These are phyloP conservation scores for bread wheat (Triticum aestivum) DNA, from an alignment of 176 grass and related monocot species.

Conservation along the genomic window DNA sequence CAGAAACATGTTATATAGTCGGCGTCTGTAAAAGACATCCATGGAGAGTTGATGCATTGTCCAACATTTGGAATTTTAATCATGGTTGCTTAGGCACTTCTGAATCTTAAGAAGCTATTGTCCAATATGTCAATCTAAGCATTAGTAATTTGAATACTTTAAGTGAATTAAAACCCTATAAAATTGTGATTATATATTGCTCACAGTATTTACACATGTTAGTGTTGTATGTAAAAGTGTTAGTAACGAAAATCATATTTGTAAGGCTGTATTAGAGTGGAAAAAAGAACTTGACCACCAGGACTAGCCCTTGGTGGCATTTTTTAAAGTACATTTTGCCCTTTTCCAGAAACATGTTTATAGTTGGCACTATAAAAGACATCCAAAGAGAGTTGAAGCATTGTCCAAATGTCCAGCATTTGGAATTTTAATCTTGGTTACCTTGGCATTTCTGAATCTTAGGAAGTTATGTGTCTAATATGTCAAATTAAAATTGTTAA, in stretches of 20 bases:
- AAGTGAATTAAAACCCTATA: neutral
- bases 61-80: constrained; percentile 8
- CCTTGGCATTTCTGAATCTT: neutral
- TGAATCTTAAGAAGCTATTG: neutral
- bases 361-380: neutral
- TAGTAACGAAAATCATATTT: neutral
- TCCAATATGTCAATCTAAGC: neutral
- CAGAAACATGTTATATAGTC: constrained; percentile 3
- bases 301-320: no score
- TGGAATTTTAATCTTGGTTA: constrained; percentile 13
- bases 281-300: no score
- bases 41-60: neutral
- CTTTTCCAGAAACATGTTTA: no score
- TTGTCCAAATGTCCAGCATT: neutral
- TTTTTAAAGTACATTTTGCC: no score
- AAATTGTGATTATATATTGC: neutral
- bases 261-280: no score
- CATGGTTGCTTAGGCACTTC: neutral
- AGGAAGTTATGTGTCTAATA: neutral
- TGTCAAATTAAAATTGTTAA: neutral
- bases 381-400: neutral
- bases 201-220: neutral
- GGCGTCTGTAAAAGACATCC: neutral
- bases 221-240: neutral
- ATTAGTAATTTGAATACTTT: neutral